Base-by-base conservation (phyloP, 805 yeast genomes). In the Metschnikowia rubicola region DNA sequence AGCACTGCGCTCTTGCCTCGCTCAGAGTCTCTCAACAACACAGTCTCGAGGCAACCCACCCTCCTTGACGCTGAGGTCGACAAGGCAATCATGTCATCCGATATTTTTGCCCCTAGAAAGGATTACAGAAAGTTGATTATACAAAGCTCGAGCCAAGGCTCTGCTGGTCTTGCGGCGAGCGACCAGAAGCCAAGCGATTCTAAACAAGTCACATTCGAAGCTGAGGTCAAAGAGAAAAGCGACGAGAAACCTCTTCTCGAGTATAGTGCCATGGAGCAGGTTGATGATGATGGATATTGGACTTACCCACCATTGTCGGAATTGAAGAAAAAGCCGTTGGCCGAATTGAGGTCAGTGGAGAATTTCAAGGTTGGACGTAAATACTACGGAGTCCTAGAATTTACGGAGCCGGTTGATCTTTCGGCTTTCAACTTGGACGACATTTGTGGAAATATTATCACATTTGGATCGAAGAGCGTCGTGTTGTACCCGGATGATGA, bases 281-380 rank as follows among this genome's bases (percentile, higher is more conserved):
- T 74, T 29, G 80, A 84, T 43, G 83, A 81, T 11, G 79, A 86
- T 41, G 96, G 91, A 6, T 94, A 91, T 67, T 94, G 94, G 88
- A 84, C 83, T 44, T 79, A 87, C 6, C 99, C 99, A 13, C 73
- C 89, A 2, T 60, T 84, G 34, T 78, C 81, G 5, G 82, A 82
- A 41, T 69, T 94, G 43, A 75, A 78, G 46, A 66, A 73, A 13
- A 73, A 79, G 75, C 64, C 88, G 0, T 71, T 87, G 34, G 67
- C 80, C 9, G 84, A 88, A 51, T 75, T 89, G 41, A 80, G 85
- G 46, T 59, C 76, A 6, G 85, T 94, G 21, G 57, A 73, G 13
- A 73, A 81, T 44, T 82, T 91, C 62, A 77, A 77, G 12, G 80
- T 94, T 50, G 99, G 98, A 5, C 83, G 94, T 54, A 77, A 77